Percentiles rank a stretch among this genome's conserved stretches.
Evolutionary conservation across 176 grass and related monocot species (phyloP).

Genomic region (Tillandsia leiboldiana): DNA sequence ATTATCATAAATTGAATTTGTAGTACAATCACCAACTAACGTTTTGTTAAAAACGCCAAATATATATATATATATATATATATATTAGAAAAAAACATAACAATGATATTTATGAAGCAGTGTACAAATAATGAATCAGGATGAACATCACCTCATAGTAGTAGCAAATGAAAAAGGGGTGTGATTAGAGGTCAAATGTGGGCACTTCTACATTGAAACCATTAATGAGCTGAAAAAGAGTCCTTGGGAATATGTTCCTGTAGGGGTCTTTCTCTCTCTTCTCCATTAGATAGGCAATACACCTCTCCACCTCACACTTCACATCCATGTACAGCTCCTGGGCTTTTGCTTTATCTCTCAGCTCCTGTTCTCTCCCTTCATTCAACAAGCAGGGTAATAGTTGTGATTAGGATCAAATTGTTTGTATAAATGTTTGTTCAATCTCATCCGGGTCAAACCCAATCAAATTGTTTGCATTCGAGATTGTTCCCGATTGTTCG

Average conservation of each 20-base stretch:
- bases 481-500: too few relatives aligned
- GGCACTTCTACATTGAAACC: constrained; percentile 55
- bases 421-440: background rate
- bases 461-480: too few relatives aligned
- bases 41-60: too few relatives aligned
- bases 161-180: background rate
- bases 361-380: constrained; percentile 58
- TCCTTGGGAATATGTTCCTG: constrained; percentile 62
- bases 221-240: constrained; percentile 53
- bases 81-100: too few relatives aligned
- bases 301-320: constrained; percentile 70
- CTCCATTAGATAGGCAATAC: constrained; percentile 58
- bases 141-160: too few relatives aligned
- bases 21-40: too few relatives aligned
- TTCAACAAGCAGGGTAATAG: constrained; percentile 6
- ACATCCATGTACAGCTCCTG: constrained; percentile 59
- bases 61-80: too few relatives aligned
- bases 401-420: constrained; percentile 9
- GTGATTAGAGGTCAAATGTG: constrained; percentile 68
- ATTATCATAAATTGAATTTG: too few relatives aligned
- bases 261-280: constrained; percentile 86
- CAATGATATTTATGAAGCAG: too few relatives aligned
- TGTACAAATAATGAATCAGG: too few relatives aligned
- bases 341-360: constrained; percentile 52
- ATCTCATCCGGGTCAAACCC: too few relatives aligned